These are phyloP conservation scores for Phytophthora citrophthora DNA, from an alignment of 352 stramenopile genomes.

Conservation along the genomic window DNA sequence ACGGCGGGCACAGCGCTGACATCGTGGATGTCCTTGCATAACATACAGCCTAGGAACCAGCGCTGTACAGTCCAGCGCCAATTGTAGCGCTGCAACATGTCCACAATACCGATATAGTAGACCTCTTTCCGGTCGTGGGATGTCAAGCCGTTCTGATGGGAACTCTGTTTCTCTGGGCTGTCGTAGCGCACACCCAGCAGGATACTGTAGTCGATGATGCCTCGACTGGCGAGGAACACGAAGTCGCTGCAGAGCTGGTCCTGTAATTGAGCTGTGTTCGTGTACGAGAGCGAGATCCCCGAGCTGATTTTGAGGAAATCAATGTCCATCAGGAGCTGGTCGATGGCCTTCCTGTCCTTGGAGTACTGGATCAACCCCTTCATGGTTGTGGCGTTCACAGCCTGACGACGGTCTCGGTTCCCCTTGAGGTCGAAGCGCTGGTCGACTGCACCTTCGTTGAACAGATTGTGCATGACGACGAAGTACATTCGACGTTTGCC, in stretches of 20 bases:
- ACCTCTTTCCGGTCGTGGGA: slow-evolving; percentile 63
- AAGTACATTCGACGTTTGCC: slow-evolving; percentile 89
- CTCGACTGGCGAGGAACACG: slow-evolving; percentile 79
- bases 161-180: slow-evolving; percentile 29
- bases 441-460: slow-evolving; percentile 79
- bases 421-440: slow-evolving; percentile 86
- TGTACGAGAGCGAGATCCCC: slow-evolving; percentile 61
- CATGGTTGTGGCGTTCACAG: slow-evolving; percentile 65
- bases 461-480: slow-evolving; percentile 90
- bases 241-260: slow-evolving; percentile 83
- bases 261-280: slow-evolving; percentile 49
- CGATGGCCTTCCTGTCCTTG: slow-evolving; percentile 62
- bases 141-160: slow-evolving; percentile 45
- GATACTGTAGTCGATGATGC: slow-evolving; percentile 90
- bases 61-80: slow-evolving; percentile 86
- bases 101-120: slow-evolving; percentile 82
- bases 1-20: slow-evolving; percentile 79
- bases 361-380: slow-evolving; percentile 71
- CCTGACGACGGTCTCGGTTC: slow-evolving; percentile 77
- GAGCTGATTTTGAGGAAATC: slow-evolving; percentile 82
- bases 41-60: slow-evolving; percentile 69
- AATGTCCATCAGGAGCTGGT: slow-evolving; percentile 87
- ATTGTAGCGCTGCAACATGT: slow-evolving; percentile 88
- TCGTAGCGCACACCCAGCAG: slow-evolving; percentile 73
- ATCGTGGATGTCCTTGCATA: slow-evolving; percentile 86